These are phyloP conservation scores for Pseudogymnoascus sp. DNA, from an alignment of 2,329 filamentous ascomycete genomes.

Conservation along the genomic window DNA sequence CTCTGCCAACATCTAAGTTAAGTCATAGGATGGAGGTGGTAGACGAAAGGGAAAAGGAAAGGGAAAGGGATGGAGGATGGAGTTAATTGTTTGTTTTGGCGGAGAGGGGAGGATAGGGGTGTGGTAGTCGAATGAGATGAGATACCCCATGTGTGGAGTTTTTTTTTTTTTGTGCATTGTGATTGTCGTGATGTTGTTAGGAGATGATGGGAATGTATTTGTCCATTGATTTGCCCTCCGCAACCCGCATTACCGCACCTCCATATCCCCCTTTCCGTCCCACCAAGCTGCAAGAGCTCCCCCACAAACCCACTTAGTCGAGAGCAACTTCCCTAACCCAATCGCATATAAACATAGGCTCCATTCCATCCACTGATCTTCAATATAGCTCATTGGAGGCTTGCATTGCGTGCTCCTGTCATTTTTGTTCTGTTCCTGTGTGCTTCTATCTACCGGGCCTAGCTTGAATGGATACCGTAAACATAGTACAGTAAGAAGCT, in stretches of 20 bases:
- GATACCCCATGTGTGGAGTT: not conserved
- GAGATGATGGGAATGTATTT: not conserved
- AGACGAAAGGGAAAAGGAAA: not conserved
- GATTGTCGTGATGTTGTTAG: no score
- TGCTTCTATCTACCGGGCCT: not conserved
- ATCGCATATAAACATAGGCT: not conserved
- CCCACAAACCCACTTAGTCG: not conserved
- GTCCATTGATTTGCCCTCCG: not conserved
- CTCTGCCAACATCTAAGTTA: constrained; percentile 22
- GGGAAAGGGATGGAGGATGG: not conserved
- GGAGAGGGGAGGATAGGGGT: not conserved
- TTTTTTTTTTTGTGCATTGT: not conserved
- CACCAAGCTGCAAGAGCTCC: not conserved
- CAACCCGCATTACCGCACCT: not conserved
- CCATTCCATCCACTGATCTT: not conserved
- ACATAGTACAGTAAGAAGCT: not conserved
- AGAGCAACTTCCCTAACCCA: not conserved
- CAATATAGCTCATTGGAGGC: not conserved
- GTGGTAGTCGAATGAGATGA: not conserved
- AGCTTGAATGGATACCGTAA: not conserved
- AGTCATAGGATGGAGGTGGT: not conserved
- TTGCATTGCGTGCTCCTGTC: not conserved
- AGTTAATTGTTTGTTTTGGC: not conserved
- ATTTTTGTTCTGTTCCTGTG: not conserved
- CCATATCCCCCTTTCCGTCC: not conserved